Evolutionary conservation across 805 yeast species (phyloP), one percentile per base, ranked within the genome.

Genomic region (Komagataella mondaviorum): DNA sequence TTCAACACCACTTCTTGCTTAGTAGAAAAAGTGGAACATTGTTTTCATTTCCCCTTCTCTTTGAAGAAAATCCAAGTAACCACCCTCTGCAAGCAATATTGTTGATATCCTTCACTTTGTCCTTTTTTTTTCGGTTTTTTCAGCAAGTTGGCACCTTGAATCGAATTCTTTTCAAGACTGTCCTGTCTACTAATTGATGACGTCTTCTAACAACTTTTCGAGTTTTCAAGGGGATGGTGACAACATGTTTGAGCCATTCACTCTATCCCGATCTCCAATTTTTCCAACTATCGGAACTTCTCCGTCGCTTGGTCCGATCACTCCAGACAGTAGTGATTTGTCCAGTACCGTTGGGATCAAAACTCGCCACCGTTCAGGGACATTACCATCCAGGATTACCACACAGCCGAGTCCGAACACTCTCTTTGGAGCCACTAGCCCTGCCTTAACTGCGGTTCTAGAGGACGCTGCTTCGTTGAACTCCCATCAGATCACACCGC

Each of bases 341-440:
- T 30, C 39, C 39, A 30, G 39, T 14, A 61, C 63, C 56, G 56
- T 71, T 57, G 71, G 76, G 2, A 62, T 70, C 50, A 68, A 79
- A 57, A 71, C 78, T 14, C 73, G 93, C 55, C 79, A 85, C 47
- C 73, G 95, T 56, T 85, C 93, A 2, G 93, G 93, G 2, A 86
- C 95, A 12, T 67, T 86, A 48, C 91, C 93, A 6, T 80, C 89
- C 18, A 68, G 83, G 48, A 72, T 81, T 51, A 60, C 67, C 46
- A 61, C 71, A 16, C 49, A 53, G 23, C 52, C 55, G 44, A 50
- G 56, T 14, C 56, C 56, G 24, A 45, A 56, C 48, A 54, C 63
- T 12, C 46, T 59, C 22, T 57, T 48, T 49, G 51, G 56, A 48
- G 57, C 51, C 54, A 55, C 55, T 49, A 57, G 61, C 52, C 62